A percentile compares a stretch with the other conserved stretches of the same genome.
These are phyloP conservation scores for Asclepias syriaca DNA, from an alignment of 257 asterid species.

Conservation along the genomic window DNA sequence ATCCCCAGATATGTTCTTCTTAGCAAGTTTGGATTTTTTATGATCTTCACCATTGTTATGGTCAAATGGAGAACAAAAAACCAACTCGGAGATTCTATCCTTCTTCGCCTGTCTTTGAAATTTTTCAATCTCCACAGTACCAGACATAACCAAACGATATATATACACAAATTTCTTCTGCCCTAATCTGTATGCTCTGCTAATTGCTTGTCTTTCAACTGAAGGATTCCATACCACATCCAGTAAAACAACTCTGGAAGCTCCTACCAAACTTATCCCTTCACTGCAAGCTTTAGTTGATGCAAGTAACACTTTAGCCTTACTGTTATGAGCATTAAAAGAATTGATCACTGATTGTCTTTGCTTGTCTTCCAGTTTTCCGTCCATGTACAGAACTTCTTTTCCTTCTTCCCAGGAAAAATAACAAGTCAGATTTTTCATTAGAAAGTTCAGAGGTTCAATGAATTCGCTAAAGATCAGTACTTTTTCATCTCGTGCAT, in stretches of 20 bases:
- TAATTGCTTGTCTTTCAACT: constrained; percentile 59
- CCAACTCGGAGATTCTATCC: constrained; percentile 42
- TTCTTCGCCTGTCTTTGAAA: constrained; percentile 40
- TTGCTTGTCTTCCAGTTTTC: constrained; percentile 24
- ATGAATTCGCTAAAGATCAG: constrained; percentile 25
- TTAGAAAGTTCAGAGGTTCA: constrained; percentile 48
- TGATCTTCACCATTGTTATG: not conserved
- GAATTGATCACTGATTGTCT: constrained; percentile 42
- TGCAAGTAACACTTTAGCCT: constrained; percentile 61
- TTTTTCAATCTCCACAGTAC: constrained; percentile 47
- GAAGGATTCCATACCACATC: constrained; percentile 85
- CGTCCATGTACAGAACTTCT: constrained; percentile 43
- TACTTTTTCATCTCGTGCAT: constrained; percentile 40
- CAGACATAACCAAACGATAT: constrained; percentile 47
- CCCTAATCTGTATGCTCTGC: constrained; percentile 62
- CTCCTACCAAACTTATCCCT: constrained; percentile 76
- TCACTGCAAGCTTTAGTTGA: constrained; percentile 70
- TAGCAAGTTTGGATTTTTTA: not conserved
- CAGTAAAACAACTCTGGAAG: constrained; percentile 74
- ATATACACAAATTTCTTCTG: constrained; percentile 61
- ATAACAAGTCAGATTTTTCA: constrained; percentile 27
- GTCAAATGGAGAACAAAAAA: constrained; percentile 31
- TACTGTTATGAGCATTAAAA: constrained; percentile 42
- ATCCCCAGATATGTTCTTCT: not conserved
- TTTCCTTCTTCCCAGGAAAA: constrained; percentile 53